Evolutionary conservation across 306 rosid genomes (phyloP), one percentile per base, ranked within the genome.

Genomic region (Quercus parvula): DNA sequence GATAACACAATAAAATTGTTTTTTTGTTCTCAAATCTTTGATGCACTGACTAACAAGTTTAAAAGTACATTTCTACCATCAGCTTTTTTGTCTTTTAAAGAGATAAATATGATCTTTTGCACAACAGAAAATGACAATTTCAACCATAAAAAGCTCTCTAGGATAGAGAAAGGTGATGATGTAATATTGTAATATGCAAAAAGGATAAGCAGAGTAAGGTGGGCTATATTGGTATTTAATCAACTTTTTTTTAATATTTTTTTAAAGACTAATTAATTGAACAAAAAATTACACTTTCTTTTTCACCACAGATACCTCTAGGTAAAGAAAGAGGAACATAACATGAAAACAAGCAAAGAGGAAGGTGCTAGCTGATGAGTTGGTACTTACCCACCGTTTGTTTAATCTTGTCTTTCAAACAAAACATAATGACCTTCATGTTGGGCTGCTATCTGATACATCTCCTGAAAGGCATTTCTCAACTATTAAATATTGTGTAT

Each of bases 391-490:
- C 90, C 88, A 83, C 86, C 81, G 84, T 86, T 70, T 67, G 90
- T 73, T 90, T 80, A 76, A 79, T 87, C 85, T 82, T 80, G 77
- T 84, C 88, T 87, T 90, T 85, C 90, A 92, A 88, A 88, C 77
- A 78, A 84, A 70, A 63, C 63, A 85, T 88, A 66, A 90, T 86
- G 80, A 41, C 56, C 87, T 71, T 72, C 77, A 63, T 71, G 69
- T 75, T 74, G 75, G 76, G 81, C 81, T 83, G 28, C 87, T 64
- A 81, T 82, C 80, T 62, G 87, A 83, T 77, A 35, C 2, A 79
- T 77, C 83, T 81, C 84, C 82, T 83, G 97, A 94, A 87, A 92
- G 86, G 84, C 88, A 89, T 91, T 78, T 62, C 93, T 63, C 98
- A 92, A 87, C 97, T 78, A 84, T 85, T 57, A 14, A 63, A 22